Conservation (phyloP, 2,329 filamentous ascomycete genomes). For the Pseudopyrenochaeta lycopersici region DNA sequence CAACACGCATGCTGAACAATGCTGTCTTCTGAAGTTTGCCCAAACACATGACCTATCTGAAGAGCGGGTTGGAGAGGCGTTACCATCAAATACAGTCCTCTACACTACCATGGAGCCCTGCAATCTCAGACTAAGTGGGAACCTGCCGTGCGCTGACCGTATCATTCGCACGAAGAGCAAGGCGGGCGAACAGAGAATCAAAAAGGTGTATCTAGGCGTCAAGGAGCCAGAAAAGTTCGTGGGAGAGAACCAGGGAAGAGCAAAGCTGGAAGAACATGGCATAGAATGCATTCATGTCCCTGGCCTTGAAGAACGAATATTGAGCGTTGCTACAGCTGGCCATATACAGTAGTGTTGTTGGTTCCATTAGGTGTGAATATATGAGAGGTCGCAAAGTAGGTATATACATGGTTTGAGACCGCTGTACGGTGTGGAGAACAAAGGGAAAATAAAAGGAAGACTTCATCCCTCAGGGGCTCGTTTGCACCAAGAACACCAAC, state of each 20-base stretch:
- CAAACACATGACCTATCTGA: conserved; percentile 54
- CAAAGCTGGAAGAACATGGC: conserved; percentile 74
- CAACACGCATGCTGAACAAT: conserved; percentile 97
- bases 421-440: neutral
- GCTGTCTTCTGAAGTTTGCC: conserved; percentile 79
- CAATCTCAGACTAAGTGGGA: conserved; percentile 76
- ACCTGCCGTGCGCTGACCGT: conserved; percentile 79
- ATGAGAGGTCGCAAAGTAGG: too few relatives aligned
- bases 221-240: conserved; percentile 92
- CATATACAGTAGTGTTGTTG: conserved; percentile 59
- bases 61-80: conserved; percentile 60
- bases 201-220: conserved; percentile 85
- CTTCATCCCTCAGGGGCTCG: too few relatives aligned
- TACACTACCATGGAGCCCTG: conserved; percentile 97
- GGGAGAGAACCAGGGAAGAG: conserved; percentile 77
- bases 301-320: conserved; percentile 82
- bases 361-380: neutral
- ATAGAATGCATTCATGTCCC: conserved; percentile 76
- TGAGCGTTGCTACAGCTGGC: conserved; percentile 83
- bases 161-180: conserved; percentile 65
- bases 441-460: neutral
- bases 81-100: conserved; percentile 68
- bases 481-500: too few relatives aligned
- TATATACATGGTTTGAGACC: neutral
- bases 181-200: conserved; percentile 67